phyloP scores from a whole-genome alignment of 306 rosid genomes.

The Sicyos baderoa region DNA sequence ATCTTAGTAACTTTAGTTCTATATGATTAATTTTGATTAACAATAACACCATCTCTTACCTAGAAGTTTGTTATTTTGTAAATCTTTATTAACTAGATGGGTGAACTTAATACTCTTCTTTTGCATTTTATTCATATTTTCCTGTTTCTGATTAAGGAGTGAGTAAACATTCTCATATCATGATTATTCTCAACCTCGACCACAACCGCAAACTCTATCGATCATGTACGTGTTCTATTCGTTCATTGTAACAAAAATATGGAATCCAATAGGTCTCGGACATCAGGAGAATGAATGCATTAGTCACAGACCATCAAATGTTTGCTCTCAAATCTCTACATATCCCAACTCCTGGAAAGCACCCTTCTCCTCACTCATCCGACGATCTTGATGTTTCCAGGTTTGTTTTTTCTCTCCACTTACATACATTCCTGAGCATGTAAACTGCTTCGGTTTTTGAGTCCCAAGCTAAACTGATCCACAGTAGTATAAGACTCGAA shows the following conservation, averaged over 20 bases:
- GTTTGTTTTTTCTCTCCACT: conserved; percentile 19
- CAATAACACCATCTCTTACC: too few species aligned
- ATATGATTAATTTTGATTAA: too few species aligned
- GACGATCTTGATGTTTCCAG: conserved; percentile 33
- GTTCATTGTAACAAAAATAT: background rate
- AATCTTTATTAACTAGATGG: too few species aligned
- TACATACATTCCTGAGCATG: background rate
- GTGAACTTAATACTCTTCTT: too few species aligned
- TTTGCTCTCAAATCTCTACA: conserved; percentile 76
- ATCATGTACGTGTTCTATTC: background rate
- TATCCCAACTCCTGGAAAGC: conserved; percentile 84
- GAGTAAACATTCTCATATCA: background rate
- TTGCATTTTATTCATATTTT: too few species aligned
- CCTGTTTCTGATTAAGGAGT: too few species aligned
- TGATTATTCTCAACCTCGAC: background rate
- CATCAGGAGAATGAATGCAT: conserved; percentile 65
- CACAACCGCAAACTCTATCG: background rate
- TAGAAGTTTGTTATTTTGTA: too few species aligned
- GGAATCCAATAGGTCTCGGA: conserved; percentile 49
- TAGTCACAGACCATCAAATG: conserved; percentile 83
- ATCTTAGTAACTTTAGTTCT: too few species aligned
- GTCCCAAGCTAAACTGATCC: background rate
- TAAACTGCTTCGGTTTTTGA: background rate
- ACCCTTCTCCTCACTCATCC: conserved; percentile 62
- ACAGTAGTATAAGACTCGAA: background rate